Evolutionary conservation across 352 stramenopile genomes (phyloP).

Genomic region (Globisporangium irregulare): DNA sequence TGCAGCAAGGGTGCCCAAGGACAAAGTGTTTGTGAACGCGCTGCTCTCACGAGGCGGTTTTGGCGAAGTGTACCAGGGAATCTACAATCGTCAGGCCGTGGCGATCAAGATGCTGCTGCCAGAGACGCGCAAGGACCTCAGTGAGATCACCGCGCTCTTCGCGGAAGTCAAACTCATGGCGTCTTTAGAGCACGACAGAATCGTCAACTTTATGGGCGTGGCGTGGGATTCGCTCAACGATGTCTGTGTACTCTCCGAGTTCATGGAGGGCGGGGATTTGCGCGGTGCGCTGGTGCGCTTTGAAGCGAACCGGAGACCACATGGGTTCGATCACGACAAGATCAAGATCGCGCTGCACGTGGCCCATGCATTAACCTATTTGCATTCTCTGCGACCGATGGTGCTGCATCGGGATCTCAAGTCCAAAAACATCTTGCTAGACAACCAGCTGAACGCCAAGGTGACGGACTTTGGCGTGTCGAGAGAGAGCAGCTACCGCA

Average conservation of each 20-base stretch:
- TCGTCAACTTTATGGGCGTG: slow-evolving; percentile 47
- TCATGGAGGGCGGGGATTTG: slow-evolving; percentile 41
- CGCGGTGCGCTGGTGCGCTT: slow-evolving; percentile 27
- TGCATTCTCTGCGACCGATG: slow-evolving; percentile 33
- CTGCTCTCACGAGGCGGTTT: slow-evolving; percentile 36
- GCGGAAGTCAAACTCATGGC: slow-evolving; percentile 44
- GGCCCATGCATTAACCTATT: slow-evolving; percentile 32
- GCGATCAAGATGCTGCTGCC: slow-evolving; percentile 43
- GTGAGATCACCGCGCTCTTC: slow-evolving; percentile 36
- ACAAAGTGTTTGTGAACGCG: slow-evolving; percentile 22
- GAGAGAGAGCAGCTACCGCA: neutral
- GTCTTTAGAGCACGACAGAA: slow-evolving; percentile 29
- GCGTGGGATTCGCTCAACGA: slow-evolving; percentile 47
- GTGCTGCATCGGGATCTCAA: slow-evolving; percentile 24
- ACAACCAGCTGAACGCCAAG: slow-evolving; percentile 39
- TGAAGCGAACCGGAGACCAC: slow-evolving; percentile 23
- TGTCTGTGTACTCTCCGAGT: slow-evolving; percentile 38
- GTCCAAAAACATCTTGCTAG: slow-evolving; percentile 22
- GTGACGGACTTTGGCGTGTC: slow-evolving; percentile 58
- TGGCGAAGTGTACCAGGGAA: slow-evolving; percentile 38
- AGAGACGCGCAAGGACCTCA: slow-evolving; percentile 24
- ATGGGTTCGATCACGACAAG: slow-evolving; percentile 37
- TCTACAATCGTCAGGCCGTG: slow-evolving; percentile 33
- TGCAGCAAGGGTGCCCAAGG: slow-evolving; percentile 26
- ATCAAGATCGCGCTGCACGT: slow-evolving; percentile 27